A percentile compares a stretch with the other conserved stretches of the same genome.
These are phyloP conservation scores for Triticum monococcum DNA, from an alignment of 176 grass and related monocot genomes.

Conservation along the genomic window DNA sequence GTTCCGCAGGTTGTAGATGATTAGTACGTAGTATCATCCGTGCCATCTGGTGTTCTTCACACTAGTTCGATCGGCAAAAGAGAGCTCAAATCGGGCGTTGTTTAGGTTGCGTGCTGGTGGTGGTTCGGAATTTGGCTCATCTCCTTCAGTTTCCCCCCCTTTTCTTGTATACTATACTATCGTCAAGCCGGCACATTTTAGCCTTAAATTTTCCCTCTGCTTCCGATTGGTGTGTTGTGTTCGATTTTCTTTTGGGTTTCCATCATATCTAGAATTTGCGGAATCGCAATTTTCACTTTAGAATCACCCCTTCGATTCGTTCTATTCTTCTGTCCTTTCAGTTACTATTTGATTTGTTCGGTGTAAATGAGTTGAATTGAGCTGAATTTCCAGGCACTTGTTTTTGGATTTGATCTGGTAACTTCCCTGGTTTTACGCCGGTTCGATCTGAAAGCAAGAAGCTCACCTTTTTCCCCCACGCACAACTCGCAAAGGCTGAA, in stretches of 20 bases:
- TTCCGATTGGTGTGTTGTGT: neutral
- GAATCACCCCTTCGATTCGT: neutral
- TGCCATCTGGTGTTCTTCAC: neutral
- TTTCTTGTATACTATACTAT: neutral
- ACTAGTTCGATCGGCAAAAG: neutral
- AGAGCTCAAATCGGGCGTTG: neutral
- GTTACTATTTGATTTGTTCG: neutral
- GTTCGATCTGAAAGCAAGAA: conserved; percentile 21
- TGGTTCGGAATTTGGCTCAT: neutral
- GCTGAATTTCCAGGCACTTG: neutral
- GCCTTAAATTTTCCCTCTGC: neutral
- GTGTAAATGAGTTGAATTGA: conserved; percentile 2
- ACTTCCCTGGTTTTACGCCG: neutral
- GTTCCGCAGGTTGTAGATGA: too few species aligned
- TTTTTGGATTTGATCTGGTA: conserved; percentile 4
- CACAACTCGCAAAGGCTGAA: neutral
- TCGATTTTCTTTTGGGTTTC: neutral
- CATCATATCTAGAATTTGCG: neutral
- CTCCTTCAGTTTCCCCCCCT: neutral
- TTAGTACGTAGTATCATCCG: neutral
- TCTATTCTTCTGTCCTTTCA: neutral
- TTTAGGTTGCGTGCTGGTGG: neutral
- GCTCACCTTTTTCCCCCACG: neutral
- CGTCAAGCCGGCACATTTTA: conserved; percentile 18
- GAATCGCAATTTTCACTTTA: neutral